Percentiles rank a stretch among this genome's conserved stretches.
These are phyloP conservation scores for Lepiota brunneoincarnata DNA, from an alignment of 768 basidiomycete genomes.

Conservation along the genomic window DNA sequence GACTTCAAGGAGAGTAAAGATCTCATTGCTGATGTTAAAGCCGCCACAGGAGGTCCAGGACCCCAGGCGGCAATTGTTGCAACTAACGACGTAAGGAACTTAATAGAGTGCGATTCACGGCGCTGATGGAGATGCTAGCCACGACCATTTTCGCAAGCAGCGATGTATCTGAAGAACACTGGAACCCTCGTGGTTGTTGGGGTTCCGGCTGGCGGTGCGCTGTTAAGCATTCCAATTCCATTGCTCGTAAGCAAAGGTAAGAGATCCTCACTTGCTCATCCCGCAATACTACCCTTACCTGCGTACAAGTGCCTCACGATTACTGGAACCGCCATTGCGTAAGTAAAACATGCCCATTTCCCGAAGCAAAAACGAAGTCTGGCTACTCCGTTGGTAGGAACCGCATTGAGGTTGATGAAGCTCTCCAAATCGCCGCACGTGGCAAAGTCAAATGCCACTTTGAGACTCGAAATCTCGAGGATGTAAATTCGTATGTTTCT, in stretches of 20 bases:
- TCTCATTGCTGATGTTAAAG: slow-evolving; percentile 63
- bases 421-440: slow-evolving; percentile 67
- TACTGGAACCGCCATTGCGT: slow-evolving; percentile 42
- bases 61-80: slow-evolving; percentile 70
- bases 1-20: slow-evolving; percentile 73
- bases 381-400: slow-evolving; percentile 39
- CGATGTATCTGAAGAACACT: slow-evolving; percentile 71
- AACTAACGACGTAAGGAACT: slow-evolving; percentile 35
- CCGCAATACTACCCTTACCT: slow-evolving; percentile 65
- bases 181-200: slow-evolving; percentile 80
- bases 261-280: not conserved
- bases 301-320: slow-evolving; percentile 61
- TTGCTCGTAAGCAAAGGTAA: not conserved
- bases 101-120: too few relatives aligned
- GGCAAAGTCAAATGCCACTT: slow-evolving; percentile 69
- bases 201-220: slow-evolving; percentile 58
- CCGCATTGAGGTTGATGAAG: slow-evolving; percentile 80
- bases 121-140: slow-evolving; percentile 18
- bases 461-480: slow-evolving; percentile 40
- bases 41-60: slow-evolving; percentile 62
- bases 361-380: too few relatives aligned
- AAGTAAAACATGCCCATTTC: not conserved
- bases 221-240: slow-evolving; percentile 27
- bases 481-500: slow-evolving; percentile 50
- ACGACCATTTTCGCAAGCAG: slow-evolving; percentile 48